These are phyloP conservation scores for Macrophomina tecta DNA, from an alignment of 2,329 filamentous ascomycete genomes.

Conservation along the genomic window DNA sequence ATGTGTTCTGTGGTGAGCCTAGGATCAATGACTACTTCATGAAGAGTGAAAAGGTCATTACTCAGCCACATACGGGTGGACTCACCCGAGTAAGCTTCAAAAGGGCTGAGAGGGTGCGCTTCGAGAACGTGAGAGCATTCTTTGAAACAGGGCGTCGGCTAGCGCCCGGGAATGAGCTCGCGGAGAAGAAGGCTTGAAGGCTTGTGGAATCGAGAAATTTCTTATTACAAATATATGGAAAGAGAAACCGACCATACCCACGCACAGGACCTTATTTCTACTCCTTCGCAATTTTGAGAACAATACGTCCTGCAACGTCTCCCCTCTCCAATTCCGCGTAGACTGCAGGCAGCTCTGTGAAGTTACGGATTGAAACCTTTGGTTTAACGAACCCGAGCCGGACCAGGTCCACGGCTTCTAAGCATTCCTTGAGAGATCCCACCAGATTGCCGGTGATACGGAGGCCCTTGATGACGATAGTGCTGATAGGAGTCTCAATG, in stretches of 20 bases:
- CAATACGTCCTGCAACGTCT: conserved; percentile 51
- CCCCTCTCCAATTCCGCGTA: conserved; percentile 55
- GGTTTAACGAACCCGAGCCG: conserved; percentile 50
- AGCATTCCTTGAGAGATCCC: conserved; percentile 53
- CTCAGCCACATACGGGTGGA: conserved; percentile 54
- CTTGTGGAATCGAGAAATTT: too few species aligned
- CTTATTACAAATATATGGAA: too few species aligned
- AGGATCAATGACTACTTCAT: conserved; percentile 49
- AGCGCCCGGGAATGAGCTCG: conserved; percentile 43
- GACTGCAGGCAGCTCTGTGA: conserved; percentile 49
- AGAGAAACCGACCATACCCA: too few species aligned
- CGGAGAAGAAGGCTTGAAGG: too few species aligned
- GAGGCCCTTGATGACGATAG: conserved; percentile 54
- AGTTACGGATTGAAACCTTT: conserved; percentile 49
- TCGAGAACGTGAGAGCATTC: conserved; percentile 53
- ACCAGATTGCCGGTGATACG: conserved; percentile 53
- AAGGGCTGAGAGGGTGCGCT: conserved; percentile 52
- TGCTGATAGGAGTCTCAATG: conserved; percentile 50
- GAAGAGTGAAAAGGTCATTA: conserved; percentile 36
- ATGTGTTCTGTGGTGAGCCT: conserved; percentile 56
- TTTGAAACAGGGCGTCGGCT: conserved; percentile 46
- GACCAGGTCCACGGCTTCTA: conserved; percentile 54
- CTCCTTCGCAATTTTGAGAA: conserved; percentile 44
- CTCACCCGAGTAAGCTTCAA: conserved; percentile 51
- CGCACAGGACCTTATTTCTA: too few species aligned